Conservation (phyloP, 2,329 filamentous ascomycete species). For the Didymosphaeria variabile region DNA sequence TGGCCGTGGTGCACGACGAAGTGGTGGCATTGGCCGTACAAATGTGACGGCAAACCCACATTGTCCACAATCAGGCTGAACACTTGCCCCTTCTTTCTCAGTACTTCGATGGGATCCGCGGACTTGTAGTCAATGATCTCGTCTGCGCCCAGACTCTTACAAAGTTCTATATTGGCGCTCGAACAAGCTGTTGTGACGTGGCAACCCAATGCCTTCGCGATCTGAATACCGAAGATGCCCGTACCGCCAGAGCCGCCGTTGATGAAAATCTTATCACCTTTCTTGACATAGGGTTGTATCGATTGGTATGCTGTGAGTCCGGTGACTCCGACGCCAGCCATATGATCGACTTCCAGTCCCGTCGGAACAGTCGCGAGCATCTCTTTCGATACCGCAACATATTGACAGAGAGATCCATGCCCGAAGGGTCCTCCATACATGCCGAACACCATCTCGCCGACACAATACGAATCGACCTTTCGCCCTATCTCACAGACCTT, state of each 20-base stretch:
- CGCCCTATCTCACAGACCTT: slow-evolving; percentile 52
- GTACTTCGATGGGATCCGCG: slow-evolving; percentile 56
- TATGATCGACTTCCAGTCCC: slow-evolving; percentile 42
- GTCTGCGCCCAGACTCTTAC: slow-evolving; percentile 68
- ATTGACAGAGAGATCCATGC: slow-evolving; percentile 52
- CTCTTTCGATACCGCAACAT: slow-evolving; percentile 37
- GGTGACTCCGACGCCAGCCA: slow-evolving; percentile 48
- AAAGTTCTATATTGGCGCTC: slow-evolving; percentile 64
- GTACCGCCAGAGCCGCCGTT: slow-evolving; percentile 72
- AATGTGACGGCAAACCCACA: slow-evolving; percentile 58
- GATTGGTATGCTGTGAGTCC: slow-evolving; percentile 53
- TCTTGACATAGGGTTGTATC: slow-evolving; percentile 48
- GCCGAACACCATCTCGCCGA: slow-evolving; percentile 54
- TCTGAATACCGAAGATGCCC: slow-evolving; percentile 69
- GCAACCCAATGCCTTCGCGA: slow-evolving; percentile 69
- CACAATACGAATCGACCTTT: slow-evolving; percentile 37
- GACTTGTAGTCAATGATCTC: slow-evolving; percentile 69
- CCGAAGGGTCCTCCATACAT: slow-evolving; percentile 37
- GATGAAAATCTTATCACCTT: slow-evolving; percentile 65
- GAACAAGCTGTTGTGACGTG: slow-evolving; percentile 69
- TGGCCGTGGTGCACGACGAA: slow-evolving; percentile 61
- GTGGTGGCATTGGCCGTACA: slow-evolving; percentile 63
- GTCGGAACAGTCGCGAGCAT: slow-evolving; percentile 36
- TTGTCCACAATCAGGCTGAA: slow-evolving; percentile 68
- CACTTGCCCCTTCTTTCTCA: slow-evolving; percentile 59